These are phyloP conservation scores for Colletotrichum lentis DNA, from an alignment of 2,329 filamentous ascomycete species.

Conservation along the genomic window DNA sequence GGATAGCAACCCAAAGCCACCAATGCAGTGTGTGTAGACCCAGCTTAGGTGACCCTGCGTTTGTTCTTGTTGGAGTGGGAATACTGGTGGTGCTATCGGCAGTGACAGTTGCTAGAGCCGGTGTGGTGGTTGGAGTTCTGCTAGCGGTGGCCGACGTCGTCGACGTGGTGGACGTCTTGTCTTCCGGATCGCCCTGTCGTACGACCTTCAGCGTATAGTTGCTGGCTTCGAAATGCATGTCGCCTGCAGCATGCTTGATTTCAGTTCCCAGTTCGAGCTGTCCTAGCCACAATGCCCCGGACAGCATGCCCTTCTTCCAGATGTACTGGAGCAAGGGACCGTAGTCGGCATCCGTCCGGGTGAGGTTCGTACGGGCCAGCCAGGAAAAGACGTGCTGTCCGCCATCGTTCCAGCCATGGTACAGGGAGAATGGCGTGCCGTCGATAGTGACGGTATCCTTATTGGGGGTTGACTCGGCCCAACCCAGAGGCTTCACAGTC, in stretches of 20 bases:
- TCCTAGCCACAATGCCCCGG: slow-evolving; percentile 30
- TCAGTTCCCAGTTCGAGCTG: slow-evolving; percentile 34
- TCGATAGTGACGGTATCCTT: slow-evolving; percentile 30
- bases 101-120: background rate
- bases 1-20: background rate
- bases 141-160: background rate
- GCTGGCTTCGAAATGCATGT: slow-evolving; percentile 32
- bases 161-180: slow-evolving; percentile 1
- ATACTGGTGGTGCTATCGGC: background rate
- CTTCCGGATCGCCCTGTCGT: slow-evolving; percentile 33
- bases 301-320: slow-evolving; percentile 33
- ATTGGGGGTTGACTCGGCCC: slow-evolving; percentile 33
- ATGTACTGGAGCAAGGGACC: slow-evolving; percentile 34
- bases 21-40: background rate
- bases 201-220: slow-evolving; percentile 34
- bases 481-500: slow-evolving; percentile 33
- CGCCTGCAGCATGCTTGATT: slow-evolving; percentile 31
- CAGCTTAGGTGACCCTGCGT: background rate
- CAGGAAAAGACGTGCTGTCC: slow-evolving; percentile 36
- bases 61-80: background rate
- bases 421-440: slow-evolving; percentile 33
- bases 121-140: background rate
- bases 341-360: slow-evolving; percentile 30
- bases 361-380: slow-evolving; percentile 32
- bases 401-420: slow-evolving; percentile 36